phyloP scores from a whole-genome alignment of 2,329 filamentous ascomycete genomes.

The Paecilomyces sp. region DNA sequence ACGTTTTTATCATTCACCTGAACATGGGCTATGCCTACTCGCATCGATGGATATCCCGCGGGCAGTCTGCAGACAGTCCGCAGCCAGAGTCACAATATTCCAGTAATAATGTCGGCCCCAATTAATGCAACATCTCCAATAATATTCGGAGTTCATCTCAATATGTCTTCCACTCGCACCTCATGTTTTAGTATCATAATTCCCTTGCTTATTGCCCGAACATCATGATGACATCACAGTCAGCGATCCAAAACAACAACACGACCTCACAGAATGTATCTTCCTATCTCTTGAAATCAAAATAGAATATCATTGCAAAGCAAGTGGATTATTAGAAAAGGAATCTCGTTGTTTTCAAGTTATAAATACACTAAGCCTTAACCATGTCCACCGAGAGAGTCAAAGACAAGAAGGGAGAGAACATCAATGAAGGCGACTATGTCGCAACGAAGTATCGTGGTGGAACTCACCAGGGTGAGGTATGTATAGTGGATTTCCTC shows the following conservation, averaged over 20 bases:
- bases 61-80: not conserved
- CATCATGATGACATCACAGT: not conserved
- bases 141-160: not conserved
- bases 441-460: conserved; percentile 16
- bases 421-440: conserved; percentile 14
- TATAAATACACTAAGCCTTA: not conserved
- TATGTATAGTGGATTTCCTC: conserved; percentile 2
- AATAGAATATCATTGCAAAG: not conserved
- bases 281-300: not conserved
- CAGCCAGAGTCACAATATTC: not conserved
- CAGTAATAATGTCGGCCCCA: no score
- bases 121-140: not conserved
- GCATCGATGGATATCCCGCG: not conserved
- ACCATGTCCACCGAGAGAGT: conserved; percentile 13
- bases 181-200: not conserved
- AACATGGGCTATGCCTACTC: no score
- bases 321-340: not conserved
- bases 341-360: not conserved
- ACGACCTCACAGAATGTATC: not conserved
- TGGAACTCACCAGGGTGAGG: conserved; percentile 15
- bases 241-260: not conserved
- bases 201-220: not conserved
- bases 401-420: conserved; percentile 15
- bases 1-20: not conserved
- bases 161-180: not conserved